A percentile compares a stretch with the other conserved stretches of the same genome.
Conservation (phyloP, 2,329 filamentous ascomycete species). For the Chrysoporthe cubensis region DNA sequence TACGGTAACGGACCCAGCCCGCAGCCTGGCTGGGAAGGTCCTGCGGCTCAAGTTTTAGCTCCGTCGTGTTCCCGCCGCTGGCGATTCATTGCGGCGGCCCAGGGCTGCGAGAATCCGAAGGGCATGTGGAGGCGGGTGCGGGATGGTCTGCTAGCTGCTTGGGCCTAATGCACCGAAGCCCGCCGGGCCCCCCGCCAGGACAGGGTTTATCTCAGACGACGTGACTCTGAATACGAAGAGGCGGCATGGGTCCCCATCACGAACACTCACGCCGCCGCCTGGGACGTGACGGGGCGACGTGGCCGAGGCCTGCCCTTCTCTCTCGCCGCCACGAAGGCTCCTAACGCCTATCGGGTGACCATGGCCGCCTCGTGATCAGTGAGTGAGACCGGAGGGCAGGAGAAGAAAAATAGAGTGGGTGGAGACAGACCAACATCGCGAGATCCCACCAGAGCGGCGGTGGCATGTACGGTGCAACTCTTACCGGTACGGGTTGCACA, state of each 20-base stretch:
- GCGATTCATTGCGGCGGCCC: conserved; percentile 3
- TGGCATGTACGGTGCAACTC: conserved; percentile 15
- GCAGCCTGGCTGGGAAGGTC: not conserved
- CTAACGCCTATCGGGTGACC: not conserved
- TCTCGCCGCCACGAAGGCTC: not conserved
- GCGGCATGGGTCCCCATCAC: conserved; percentile 18
- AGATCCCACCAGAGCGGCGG: conserved; percentile 4
- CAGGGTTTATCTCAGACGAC: conserved; percentile 18
- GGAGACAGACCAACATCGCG: conserved; percentile 7
- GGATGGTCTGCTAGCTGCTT: conserved; percentile 21
- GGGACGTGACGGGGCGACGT: conserved; percentile 10
- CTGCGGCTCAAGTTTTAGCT: conserved; percentile 10
- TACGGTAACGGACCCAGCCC: not conserved
- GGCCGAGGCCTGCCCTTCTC: not conserved
- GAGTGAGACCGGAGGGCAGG: conserved; percentile 16
- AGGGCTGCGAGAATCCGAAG: not conserved
- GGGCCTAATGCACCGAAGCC: conserved; percentile 26
- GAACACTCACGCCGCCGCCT: not conserved
- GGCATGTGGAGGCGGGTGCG: not conserved
- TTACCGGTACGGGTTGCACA: not conserved
- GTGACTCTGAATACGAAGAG: conserved; percentile 26
- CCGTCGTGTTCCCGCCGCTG: conserved; percentile 9
- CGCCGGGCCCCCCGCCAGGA: not conserved
- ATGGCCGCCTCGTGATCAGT: conserved; percentile 20
- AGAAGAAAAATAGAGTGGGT: not conserved